phyloP scores from a whole-genome alignment of 768 basidiomycete species.

The Boletellus ananas region DNA sequence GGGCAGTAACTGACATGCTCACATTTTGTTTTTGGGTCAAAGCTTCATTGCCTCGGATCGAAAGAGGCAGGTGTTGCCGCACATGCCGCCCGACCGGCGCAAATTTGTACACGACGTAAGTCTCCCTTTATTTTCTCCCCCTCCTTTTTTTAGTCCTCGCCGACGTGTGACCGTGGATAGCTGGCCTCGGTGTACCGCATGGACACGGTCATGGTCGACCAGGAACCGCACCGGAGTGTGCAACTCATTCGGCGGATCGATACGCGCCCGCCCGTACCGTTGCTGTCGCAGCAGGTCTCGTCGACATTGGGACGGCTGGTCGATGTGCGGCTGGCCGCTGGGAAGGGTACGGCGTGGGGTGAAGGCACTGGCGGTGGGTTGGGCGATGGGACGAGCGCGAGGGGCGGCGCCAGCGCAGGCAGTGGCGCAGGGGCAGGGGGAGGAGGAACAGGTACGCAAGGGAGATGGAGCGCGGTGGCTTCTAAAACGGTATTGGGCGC shows the following conservation, averaged over 20 bases:
- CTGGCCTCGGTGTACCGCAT: conserved; percentile 79
- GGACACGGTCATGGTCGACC: conserved; percentile 84
- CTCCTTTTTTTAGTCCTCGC: not conserved
- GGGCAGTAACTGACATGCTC: no score
- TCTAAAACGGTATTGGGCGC: conserved; percentile 9
- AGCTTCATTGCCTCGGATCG: conserved; percentile 68
- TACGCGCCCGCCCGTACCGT: conserved; percentile 69
- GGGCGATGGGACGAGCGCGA: not conserved
- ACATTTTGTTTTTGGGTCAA: not conserved
- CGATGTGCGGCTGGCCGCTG: conserved; percentile 42
- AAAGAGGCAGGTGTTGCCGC: conserved; percentile 68
- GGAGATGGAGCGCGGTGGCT: conserved; percentile 19
- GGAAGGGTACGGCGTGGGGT: conserved; percentile 6
- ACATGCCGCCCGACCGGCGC: conserved; percentile 74
- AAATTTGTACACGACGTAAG: conserved; percentile 80
- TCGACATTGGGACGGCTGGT: conserved; percentile 58
- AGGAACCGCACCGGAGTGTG: conserved; percentile 84
- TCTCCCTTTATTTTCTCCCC: conserved; percentile 1
- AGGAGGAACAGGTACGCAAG: not conserved
- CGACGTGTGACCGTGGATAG: conserved; percentile 30
- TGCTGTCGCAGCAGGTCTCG: conserved; percentile 50
- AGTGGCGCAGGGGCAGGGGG: not conserved
- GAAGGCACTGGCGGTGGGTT: not conserved
- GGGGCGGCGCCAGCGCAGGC: not conserved
- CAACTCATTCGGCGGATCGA: conserved; percentile 81